Evolutionary conservation across 768 basidiomycete genomes (phyloP).

Genomic region (Boletus edulis): DNA sequence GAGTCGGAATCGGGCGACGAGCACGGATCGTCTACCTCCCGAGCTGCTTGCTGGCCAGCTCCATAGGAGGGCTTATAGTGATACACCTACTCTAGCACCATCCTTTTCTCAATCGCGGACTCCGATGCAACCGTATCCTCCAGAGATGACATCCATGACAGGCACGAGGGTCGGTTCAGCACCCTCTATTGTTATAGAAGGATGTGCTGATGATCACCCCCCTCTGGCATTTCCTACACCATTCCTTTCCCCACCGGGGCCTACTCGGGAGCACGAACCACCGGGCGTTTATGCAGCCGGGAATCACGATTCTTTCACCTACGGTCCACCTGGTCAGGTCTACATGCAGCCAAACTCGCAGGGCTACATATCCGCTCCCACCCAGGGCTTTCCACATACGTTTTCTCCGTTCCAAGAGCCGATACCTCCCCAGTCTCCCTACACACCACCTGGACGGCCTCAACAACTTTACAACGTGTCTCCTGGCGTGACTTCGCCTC

Average conservation of each 20-base stretch:
- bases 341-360: slow-evolving; percentile 13
- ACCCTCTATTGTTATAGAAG: slow-evolving; percentile 22
- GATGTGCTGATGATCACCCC: neutral
- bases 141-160: neutral
- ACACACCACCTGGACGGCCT: slow-evolving; percentile 8
- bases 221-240: slow-evolving; percentile 5
- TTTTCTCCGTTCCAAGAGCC: slow-evolving; percentile 8
- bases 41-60: slow-evolving; percentile 7
- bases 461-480: slow-evolving; percentile 11
- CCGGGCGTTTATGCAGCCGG: neutral
- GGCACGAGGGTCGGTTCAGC: neutral
- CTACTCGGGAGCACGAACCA: neutral
- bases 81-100: slow-evolving; percentile 9
- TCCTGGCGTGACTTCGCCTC: neutral
- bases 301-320: neutral
- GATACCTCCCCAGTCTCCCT: slow-evolving; percentile 10
- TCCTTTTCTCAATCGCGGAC: slow-evolving; percentile 8
- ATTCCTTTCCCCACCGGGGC: neutral
- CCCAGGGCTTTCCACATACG: slow-evolving; percentile 3
- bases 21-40: slow-evolving; percentile 5
- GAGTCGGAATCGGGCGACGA: slow-evolving; percentile 11
- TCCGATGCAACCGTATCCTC: slow-evolving; percentile 4
- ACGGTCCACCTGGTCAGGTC: slow-evolving; percentile 5
- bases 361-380: slow-evolving; percentile 1
- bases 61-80: slow-evolving; percentile 11